phyloP scores from a whole-genome alignment of 805 yeast species.

The Metahyphopichia silvanorum region DNA sequence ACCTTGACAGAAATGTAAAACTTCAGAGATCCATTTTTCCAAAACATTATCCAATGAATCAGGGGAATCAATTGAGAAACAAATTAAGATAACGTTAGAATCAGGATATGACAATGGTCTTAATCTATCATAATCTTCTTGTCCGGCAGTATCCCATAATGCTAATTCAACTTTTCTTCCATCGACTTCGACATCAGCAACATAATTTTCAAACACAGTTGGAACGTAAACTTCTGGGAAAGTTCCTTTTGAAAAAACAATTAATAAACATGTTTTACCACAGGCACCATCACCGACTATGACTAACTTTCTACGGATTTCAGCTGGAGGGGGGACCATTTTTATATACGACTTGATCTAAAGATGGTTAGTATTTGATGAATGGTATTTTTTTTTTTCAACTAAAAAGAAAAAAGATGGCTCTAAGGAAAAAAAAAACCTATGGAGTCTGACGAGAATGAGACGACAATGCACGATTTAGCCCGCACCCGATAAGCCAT shows the following conservation, averaged over 20 bases:
- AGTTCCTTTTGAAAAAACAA: conserved; percentile 81
- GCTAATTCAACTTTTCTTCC: conserved; percentile 78
- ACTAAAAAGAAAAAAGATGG: too few relatives aligned
- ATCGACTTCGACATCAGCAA: conserved; percentile 80
- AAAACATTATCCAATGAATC: conserved; percentile 91
- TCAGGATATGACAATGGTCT: conserved; percentile 92
- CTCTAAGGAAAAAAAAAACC: too few relatives aligned
- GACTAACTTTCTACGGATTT: conserved; percentile 76
- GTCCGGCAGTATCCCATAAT: conserved; percentile 98
- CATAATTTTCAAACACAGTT: conserved; percentile 96
- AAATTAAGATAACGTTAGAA: conserved; percentile 85
- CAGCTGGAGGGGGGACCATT: conserved; percentile 49
- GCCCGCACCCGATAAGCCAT: too few relatives aligned
- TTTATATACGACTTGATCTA: too few relatives aligned
- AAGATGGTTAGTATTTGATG: too few relatives aligned
- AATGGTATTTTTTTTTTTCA: too few relatives aligned
- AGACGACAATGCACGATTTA: too few relatives aligned
- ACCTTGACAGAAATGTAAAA: conserved; percentile 89
- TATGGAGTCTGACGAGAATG: too few relatives aligned
- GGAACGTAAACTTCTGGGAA: conserved; percentile 95
- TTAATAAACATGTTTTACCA: conserved; percentile 90
- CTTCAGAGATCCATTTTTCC: conserved; percentile 95
- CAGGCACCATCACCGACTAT: conserved; percentile 98
- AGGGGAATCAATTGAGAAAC: conserved; percentile 88
- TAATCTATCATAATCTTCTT: conserved; percentile 93